These are phyloP conservation scores for Apiospora arundinis DNA, from an alignment of 2,329 filamentous ascomycete species.

Conservation along the genomic window DNA sequence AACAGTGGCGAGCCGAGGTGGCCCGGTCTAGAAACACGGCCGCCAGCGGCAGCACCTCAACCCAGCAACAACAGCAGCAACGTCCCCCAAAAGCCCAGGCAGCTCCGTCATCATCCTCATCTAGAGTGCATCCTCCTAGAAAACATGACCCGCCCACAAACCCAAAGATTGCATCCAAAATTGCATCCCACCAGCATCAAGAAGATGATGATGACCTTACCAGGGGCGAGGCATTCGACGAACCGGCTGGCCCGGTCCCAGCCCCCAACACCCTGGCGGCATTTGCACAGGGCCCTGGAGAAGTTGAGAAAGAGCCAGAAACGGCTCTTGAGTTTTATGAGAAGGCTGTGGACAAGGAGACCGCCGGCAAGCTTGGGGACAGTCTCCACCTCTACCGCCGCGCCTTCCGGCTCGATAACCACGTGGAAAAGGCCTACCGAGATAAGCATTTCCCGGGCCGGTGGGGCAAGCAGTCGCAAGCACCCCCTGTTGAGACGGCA, in stretches of 20 bases:
- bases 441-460: constrained; percentile 86
- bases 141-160: constrained; percentile 19
- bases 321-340: constrained; percentile 92
- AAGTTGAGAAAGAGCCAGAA: constrained; percentile 33
- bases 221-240: constrained; percentile 39
- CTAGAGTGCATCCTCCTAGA: background rate
- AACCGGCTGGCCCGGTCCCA: constrained; percentile 28
- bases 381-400: constrained; percentile 87
- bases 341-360: constrained; percentile 86
- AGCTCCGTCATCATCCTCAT: constrained; percentile 15
- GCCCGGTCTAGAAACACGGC: constrained; percentile 44
- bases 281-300: constrained; percentile 29
- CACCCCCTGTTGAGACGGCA: constrained; percentile 20
- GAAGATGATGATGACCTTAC: constrained; percentile 39
- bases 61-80: constrained; percentile 29
- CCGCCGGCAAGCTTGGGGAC: constrained; percentile 83
- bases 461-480: constrained; percentile 51
- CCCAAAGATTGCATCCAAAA: constrained; percentile 24
- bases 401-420: constrained; percentile 87
- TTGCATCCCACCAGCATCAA: constrained; percentile 24
- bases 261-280: constrained; percentile 40
- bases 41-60: constrained; percentile 21
- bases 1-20: constrained; percentile 86
- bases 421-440: constrained; percentile 85
- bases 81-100: constrained; percentile 23